Percentiles rank a stretch among this genome's conserved stretches.
Conservation (phyloP, 257 asterid genomes). For the Penstemon newberryi region DNA sequence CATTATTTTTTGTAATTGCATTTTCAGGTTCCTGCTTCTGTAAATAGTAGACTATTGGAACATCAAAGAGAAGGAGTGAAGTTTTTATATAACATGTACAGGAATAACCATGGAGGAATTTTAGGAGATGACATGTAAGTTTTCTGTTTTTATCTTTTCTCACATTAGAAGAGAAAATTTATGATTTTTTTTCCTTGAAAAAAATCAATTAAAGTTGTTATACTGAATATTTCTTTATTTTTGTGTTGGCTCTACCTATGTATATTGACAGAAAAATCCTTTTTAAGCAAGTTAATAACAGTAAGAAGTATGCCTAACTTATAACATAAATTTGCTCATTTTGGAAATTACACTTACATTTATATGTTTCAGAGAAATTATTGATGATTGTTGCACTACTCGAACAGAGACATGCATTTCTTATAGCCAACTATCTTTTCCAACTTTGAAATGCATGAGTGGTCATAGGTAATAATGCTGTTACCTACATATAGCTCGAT, state of each 20-base stretch:
- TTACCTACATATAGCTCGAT: too few species aligned
- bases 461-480: too few species aligned
- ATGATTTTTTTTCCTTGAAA: not conserved
- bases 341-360: too few species aligned
- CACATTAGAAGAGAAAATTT: not conserved
- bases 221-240: not conserved
- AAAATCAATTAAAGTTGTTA: not conserved
- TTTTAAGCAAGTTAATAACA: not conserved
- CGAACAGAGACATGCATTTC: too few species aligned
- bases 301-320: not conserved
- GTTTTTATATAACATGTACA: conserved; percentile 72
- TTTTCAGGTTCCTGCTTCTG: conserved; percentile 82
- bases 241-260: not conserved
- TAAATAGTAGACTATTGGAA: conserved; percentile 86
- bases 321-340: not conserved
- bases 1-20: not conserved
- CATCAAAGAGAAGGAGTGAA: conserved; percentile 91
- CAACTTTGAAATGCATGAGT: too few species aligned
- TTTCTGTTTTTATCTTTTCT: conserved; percentile 8
- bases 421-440: too few species aligned
- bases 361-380: too few species aligned
- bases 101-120: conserved; percentile 90
- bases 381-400: too few species aligned
- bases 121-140: conserved; percentile 97
- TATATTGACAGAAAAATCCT: not conserved